Evolutionary conservation across 2,329 filamentous ascomycete species (phyloP).

Genomic region (Phyllosticta citriasiana): DNA sequence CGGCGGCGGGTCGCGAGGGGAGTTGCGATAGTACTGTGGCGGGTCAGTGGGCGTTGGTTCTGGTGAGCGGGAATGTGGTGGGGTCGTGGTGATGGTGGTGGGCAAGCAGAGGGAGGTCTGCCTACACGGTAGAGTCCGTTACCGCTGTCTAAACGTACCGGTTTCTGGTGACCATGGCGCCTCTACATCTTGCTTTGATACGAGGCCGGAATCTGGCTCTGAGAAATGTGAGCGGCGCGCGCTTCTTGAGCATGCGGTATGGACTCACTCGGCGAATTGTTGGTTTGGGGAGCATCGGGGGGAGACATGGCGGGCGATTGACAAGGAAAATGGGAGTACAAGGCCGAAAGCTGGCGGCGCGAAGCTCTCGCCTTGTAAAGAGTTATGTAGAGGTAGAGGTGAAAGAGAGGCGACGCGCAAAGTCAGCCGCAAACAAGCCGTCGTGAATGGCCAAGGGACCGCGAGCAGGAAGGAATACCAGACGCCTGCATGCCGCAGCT

Average conservation of each 20-base stretch:
- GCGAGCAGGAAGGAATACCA: neutral
- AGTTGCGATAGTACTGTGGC: conserved; percentile 54
- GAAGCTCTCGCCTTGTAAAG: neutral
- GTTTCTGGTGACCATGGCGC: conserved; percentile 34
- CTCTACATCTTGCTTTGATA: conserved; percentile 19
- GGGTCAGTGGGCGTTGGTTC: neutral
- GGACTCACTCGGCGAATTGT: conserved; percentile 25
- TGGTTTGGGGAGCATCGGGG: conserved; percentile 33
- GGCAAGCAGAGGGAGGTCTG: conserved; percentile 1
- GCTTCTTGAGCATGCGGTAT: neutral
- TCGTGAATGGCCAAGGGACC: neutral
- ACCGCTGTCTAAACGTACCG: conserved; percentile 28
- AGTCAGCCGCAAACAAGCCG: neutral
- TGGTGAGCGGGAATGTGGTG: neutral
- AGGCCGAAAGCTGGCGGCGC: neutral
- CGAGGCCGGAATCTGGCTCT: conserved; percentile 27
- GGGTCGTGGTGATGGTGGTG: no score
- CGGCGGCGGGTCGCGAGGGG: conserved; percentile 45
- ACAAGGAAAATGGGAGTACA: neutral
- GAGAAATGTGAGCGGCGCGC: conserved; percentile 1
- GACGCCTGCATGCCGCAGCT: neutral
- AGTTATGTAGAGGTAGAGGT: neutral
- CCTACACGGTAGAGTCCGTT: conserved; percentile 3
- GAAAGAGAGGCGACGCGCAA: neutral
- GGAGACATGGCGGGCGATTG: conserved; percentile 7